Base-by-base conservation (phyloP, 1,139 yeast genomes). In the Candida sanyaensis region DNA sequence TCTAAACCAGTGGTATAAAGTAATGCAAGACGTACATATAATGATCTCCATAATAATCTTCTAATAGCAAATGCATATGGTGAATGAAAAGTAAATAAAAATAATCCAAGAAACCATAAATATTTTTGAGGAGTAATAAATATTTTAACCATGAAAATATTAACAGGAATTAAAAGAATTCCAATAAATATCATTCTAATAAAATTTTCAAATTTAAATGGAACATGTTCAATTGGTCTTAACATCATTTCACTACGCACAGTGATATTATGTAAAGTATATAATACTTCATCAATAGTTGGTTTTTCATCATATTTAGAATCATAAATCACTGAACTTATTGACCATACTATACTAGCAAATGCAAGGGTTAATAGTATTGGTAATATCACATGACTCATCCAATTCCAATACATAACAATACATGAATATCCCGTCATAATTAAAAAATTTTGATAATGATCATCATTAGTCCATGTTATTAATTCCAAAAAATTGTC, bases 401-500 rank as follows among this genome's bases (percentile, higher is more conserved):
- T 55, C 11, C 59, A 45, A 11, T 64, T 54, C 84, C 85, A 80
- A 56, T 77, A 73, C 59, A 71, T 57, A n/a, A 79, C 72, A 2
- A 73, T 40, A 23, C 71, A 62, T 26, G 77, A 66, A 54, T 74
- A 77, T 0, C 59, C 49, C 4, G 73, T 73, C 43, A 79, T 66
- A 4, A 75, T 43, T n/a, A 79, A 58, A 49, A 78, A 71, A 55
- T 80, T 80, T 50, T 71, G 69, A 54, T 76, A 78, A 5, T 75
- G 78, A 48, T 79, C 80, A 2, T 71, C 76, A 52, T 79, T 78
- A 2, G 85, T 80, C 86, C 86, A 81, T 1, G 84, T 79, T 17
- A 78, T 54, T 7, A 77, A 60, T 42, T 77, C 79, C 28, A 81
- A 61, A 7, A 73, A 50, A 41, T 69, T 65, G 58, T 81, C 84